Evolutionary conservation across 1,284 basidiomycete species (phyloP).

Genomic region (Microbotryomycetes sp.): DNA sequence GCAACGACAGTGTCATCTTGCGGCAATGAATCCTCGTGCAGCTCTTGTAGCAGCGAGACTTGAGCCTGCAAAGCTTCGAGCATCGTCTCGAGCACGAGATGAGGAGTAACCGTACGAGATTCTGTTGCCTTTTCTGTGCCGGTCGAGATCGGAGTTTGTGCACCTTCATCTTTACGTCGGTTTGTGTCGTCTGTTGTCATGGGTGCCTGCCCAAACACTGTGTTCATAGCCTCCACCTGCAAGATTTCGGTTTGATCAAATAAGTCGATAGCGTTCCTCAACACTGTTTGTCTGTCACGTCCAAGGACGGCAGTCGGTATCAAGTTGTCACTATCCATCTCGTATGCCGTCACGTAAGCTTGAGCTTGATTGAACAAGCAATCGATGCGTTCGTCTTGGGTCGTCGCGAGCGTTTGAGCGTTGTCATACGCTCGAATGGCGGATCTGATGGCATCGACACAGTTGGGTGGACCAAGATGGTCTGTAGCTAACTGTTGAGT

Average conservation of each 20-base stretch:
- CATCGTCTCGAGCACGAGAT: conserved; percentile 27
- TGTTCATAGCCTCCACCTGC: conserved; percentile 19
- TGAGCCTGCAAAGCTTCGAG: conserved; percentile 20
- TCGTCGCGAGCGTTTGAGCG: conserved; percentile 7
- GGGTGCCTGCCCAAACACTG: background rate
- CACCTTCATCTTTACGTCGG: background rate
- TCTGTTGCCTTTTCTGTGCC: conserved; percentile 12
- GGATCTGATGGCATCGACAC: conserved; percentile 6
- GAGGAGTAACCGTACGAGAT: conserved; percentile 14
- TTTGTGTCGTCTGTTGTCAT: background rate
- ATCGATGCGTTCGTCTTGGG: conserved; percentile 15
- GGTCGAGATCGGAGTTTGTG: background rate
- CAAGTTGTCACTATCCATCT: conserved; percentile 10
- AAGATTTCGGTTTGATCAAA: conserved; percentile 24
- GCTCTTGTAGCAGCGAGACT: conserved; percentile 8
- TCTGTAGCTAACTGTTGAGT: conserved; percentile 17
- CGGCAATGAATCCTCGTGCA: background rate
- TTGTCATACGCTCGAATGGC: conserved; percentile 14
- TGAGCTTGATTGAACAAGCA: conserved; percentile 29
- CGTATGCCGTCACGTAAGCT: conserved; percentile 15
- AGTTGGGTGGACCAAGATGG: conserved; percentile 8
- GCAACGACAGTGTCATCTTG: background rate
- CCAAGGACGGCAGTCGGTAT: background rate
- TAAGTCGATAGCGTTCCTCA: conserved; percentile 13
- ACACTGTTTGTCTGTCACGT: background rate